phyloP scores from a whole-genome alignment of 2,329 filamentous ascomycete genomes.

The Passalora sequoiae region DNA sequence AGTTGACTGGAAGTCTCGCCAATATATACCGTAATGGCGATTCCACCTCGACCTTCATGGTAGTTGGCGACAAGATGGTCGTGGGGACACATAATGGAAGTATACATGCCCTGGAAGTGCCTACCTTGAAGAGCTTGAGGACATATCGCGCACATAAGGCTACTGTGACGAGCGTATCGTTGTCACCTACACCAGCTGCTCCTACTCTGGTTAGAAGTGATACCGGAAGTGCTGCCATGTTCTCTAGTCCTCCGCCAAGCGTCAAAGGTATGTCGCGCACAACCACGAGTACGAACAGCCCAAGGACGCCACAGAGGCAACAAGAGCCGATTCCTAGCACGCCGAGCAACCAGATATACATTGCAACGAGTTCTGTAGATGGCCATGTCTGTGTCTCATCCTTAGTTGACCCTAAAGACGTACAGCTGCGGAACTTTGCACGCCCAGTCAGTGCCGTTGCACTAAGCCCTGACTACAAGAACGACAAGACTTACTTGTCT shows the following conservation, averaged over 20 bases:
- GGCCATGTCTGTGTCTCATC: conserved; percentile 92
- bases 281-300: conserved; percentile 11
- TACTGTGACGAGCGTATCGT: conserved; percentile 81
- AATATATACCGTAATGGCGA: conserved; percentile 90
- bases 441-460: conserved; percentile 88
- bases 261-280: conserved; percentile 10
- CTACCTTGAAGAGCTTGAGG: conserved; percentile 72
- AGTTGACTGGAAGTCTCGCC: conserved; percentile 73
- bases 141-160: conserved; percentile 91
- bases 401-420: conserved; percentile 80
- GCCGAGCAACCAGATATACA: conserved; percentile 85
- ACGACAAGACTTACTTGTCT: conserved; percentile 81
- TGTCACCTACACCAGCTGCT: conserved; percentile 76
- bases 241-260: conserved; percentile 13
- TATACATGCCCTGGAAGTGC: conserved; percentile 82
- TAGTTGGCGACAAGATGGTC: conserved; percentile 96
- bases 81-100: conserved; percentile 95
- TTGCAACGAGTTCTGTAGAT: conserved; percentile 90
- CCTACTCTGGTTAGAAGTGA: conserved; percentile 23
- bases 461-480: conserved; percentile 90
- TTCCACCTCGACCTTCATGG: conserved; percentile 83
- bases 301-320: conserved; percentile 30
- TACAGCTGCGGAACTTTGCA: conserved; percentile 86
- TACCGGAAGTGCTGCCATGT: conserved; percentile 15
- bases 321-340: conserved; percentile 61